Evolutionary conservation across 768 basidiomycete species (phyloP), one percentile per base, ranked within the genome.

Genomic region (Leucosporidium yakuticum): DNA sequence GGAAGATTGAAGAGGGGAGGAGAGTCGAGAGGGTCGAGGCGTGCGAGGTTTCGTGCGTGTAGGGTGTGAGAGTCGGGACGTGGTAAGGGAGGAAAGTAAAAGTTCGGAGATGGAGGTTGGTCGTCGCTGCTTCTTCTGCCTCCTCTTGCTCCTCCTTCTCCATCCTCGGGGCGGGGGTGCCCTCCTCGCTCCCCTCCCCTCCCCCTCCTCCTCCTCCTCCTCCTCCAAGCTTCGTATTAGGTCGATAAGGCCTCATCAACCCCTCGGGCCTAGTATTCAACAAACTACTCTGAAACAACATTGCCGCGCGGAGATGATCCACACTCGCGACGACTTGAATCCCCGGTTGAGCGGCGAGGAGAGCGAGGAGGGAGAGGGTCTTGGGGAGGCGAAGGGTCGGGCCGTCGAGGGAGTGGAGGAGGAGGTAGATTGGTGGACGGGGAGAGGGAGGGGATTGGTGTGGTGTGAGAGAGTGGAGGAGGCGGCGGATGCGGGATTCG

Each of bases 381-480:
- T 87, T 87, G 25, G 83, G 74, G 1, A 82, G 78, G 49, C 91
- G 88, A 31, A 96, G 80, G 9, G 85, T 79, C 0, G 87, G 83
- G 0, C 88, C 83, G 74, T 97, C 94, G 78, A 97, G 86, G 79
- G 90, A 94, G 81, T 98, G 92, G 29, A 96, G 80, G 75, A 95
- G 79, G 69, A 98, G 80, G 77, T 86, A 91, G 51, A 98, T 81
- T 56, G 84, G 56, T 77, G 50, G 77, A 12, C 39, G 39, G 11
- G 39, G 39, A 15, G 39, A 44, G 39, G 39, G 39, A 15, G 34
- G 78, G 77, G 31, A 81, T 77, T 32, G 76, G 65, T 23, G 77
- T 65, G 59, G 76, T 15, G 1, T 77, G 71, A 0, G 83, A 77
- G 76, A 89, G 87, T 86, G 82, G 74, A 85, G 83, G 69, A 92